Percentiles rank a stretch among this genome's conserved stretches.
phyloP scores from a whole-genome alignment of 176 grass and related monocot genomes.

The Lolium perenne region DNA sequence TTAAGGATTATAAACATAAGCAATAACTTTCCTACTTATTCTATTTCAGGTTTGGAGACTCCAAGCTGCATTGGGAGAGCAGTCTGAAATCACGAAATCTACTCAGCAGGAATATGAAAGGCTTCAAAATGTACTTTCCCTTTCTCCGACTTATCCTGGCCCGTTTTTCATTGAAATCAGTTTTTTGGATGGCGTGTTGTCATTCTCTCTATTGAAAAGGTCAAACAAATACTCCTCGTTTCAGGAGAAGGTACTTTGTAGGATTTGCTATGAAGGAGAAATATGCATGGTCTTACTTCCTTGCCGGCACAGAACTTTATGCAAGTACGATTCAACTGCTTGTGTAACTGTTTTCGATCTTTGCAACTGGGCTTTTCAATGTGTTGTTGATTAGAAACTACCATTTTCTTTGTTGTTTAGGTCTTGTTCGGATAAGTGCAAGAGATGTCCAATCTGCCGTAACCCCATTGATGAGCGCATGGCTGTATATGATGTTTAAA shows the following conservation, averaged over 20 bases:
- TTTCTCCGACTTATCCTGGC: constrained; percentile 32
- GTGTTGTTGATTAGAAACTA: constrained; percentile 14
- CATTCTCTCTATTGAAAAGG: constrained; percentile 14
- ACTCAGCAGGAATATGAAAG: constrained; percentile 96
- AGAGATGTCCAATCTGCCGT: constrained; percentile 97
- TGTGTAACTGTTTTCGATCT: constrained; percentile 13
- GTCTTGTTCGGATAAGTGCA: constrained; percentile 89
- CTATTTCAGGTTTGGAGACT: constrained; percentile 89
- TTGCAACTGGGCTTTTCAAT: not conserved
- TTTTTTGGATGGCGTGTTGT: not conserved
- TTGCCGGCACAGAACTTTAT: constrained; percentile 88
- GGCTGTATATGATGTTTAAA: constrained; percentile 97
- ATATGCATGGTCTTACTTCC: constrained; percentile 93
- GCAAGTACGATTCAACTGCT: constrained; percentile 67
- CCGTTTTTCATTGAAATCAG: constrained; percentile 18
- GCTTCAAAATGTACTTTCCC: constrained; percentile 84
- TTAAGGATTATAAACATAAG: constrained; percentile 21
- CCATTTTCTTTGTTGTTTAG: constrained; percentile 49
- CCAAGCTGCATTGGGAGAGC: constrained; percentile 94
- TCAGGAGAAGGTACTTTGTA: constrained; percentile 97
- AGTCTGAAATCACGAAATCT: constrained; percentile 95
- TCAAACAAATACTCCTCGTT: not conserved
- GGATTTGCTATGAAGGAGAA: constrained; percentile 90
- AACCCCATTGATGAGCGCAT: constrained; percentile 88
- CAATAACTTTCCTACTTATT: constrained; percentile 21